Evolutionary conservation across 495 filamentous ascomycete species (phyloP).

Genomic region (Thozetella sp.): DNA sequence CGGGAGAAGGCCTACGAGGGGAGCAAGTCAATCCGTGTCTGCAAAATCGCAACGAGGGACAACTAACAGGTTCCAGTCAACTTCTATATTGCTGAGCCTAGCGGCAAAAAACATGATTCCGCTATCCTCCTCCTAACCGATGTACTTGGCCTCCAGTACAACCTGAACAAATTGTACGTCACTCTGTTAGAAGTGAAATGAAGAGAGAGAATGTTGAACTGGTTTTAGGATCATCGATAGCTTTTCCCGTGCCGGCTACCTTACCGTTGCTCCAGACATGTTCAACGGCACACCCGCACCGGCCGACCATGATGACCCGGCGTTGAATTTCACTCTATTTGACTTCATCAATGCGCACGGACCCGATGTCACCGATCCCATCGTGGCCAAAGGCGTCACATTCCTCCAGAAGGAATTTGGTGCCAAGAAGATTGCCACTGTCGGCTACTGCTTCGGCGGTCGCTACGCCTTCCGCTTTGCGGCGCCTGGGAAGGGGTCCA

Average conservation of each 20-base stretch:
- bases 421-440: constrained; percentile 62
- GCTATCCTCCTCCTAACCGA: constrained; percentile 59
- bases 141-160: constrained; percentile 60
- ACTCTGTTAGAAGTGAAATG: constrained; percentile 1
- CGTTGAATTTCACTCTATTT: constrained; percentile 54
- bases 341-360: constrained; percentile 58
- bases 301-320: constrained; percentile 48
- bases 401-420: constrained; percentile 58
- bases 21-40: no score
- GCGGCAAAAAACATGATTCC: no score
- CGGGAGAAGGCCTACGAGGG: no score
- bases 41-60: no score
- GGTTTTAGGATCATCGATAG: constrained; percentile 64
- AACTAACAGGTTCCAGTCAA: no score
- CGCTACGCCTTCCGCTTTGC: constrained; percentile 42
- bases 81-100: no score
- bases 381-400: constrained; percentile 61
- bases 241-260: constrained; percentile 75
- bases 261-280: constrained; percentile 74
- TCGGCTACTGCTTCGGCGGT: constrained; percentile 67
- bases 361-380: constrained; percentile 58
- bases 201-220: neutral
- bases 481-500: constrained; percentile 45
- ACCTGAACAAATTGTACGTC: constrained; percentile 63
- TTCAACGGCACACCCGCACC: constrained; percentile 63